These are phyloP conservation scores for Fusarium heterosporum DNA, from an alignment of 2,329 filamentous ascomycete species.

Conservation along the genomic window DNA sequence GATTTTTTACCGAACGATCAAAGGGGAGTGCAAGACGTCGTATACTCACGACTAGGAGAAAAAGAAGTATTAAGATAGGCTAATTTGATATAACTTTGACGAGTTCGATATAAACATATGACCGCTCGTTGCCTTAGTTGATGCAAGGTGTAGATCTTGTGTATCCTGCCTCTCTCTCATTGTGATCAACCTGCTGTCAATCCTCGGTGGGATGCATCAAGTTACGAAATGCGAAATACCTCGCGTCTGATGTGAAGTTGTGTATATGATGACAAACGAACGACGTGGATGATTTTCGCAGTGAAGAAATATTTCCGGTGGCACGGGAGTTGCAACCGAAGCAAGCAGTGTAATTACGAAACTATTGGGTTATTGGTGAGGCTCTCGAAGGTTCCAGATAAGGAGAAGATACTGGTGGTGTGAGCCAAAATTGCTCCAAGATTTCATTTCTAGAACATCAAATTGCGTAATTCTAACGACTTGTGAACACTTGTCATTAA, in stretches of 20 bases:
- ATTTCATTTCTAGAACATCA: background rate
- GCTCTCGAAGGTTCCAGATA: background rate
- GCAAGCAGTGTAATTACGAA: background rate
- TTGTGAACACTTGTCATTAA: constrained; percentile 31
- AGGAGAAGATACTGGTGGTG: background rate
- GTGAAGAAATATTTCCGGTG: background rate
- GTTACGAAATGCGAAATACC: background rate
- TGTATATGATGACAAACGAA: background rate
- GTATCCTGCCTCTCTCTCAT: background rate
- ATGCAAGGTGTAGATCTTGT: background rate
- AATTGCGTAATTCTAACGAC: constrained; percentile 10
- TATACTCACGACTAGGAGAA: constrained; percentile 3
- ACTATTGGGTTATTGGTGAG: background rate
- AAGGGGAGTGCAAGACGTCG: constrained; percentile 18
- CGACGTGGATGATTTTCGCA: background rate
- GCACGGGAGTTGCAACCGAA: background rate
- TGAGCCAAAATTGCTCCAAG: background rate
- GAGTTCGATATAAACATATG: background rate
- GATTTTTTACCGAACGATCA: constrained; percentile 23
- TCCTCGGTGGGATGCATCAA: background rate
- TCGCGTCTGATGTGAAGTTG: background rate
- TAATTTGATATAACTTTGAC: constrained; percentile 35
- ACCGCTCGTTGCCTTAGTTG: background rate
- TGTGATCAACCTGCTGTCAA: background rate
- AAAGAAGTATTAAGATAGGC: constrained; percentile 24